Evolutionary conservation across 345 rosid genomes (phyloP).

Genomic region (Murraya koenigii): DNA sequence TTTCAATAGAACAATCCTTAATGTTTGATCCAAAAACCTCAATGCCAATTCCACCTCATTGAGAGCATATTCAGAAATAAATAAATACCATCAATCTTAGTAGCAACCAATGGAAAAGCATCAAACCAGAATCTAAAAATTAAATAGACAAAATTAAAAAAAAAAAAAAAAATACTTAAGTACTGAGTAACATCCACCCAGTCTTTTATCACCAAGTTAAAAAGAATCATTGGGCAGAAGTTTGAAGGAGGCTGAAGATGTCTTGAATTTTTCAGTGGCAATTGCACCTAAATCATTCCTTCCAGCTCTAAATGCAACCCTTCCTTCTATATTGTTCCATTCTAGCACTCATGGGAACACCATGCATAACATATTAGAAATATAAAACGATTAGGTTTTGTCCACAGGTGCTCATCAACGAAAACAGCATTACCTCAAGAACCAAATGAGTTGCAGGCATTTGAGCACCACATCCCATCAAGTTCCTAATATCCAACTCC

Average conservation of each 20-base stretch:
- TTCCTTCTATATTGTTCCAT: slow-evolving; percentile 33
- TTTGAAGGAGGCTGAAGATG: not conserved
- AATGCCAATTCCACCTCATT: slow-evolving; percentile 20
- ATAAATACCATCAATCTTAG: slow-evolving; percentile 20
- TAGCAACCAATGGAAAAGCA: slow-evolving; percentile 15
- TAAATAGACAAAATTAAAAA: slow-evolving; percentile 1
- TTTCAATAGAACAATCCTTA: slow-evolving; percentile 23
- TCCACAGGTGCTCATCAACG: slow-evolving; percentile 35
- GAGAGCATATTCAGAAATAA: slow-evolving; percentile 26
- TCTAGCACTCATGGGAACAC: slow-evolving; percentile 25
- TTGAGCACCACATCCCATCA: slow-evolving; percentile 71
- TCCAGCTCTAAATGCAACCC: slow-evolving; percentile 42
- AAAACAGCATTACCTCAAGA: slow-evolving; percentile 48
- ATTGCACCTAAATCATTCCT: slow-evolving; percentile 29
- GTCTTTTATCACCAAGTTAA: slow-evolving; percentile 12
- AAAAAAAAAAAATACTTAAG: slow-evolving; percentile 7
- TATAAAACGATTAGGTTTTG: slow-evolving; percentile 16
- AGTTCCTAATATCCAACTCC: slow-evolving; percentile 76
- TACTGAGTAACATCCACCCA: slow-evolving; percentile 13
- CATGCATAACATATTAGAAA: slow-evolving; percentile 22
- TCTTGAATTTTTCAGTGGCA: slow-evolving; percentile 20
- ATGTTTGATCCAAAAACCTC: slow-evolving; percentile 24
- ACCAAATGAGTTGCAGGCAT: slow-evolving; percentile 47
- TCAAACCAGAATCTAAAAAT: slow-evolving; percentile 12
- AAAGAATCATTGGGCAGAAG: slow-evolving; percentile 3